Evolutionary conservation across 1,284 basidiomycete genomes (phyloP), one percentile per base, ranked within the genome.

Genomic region (Ceratobasidium theobromae): DNA sequence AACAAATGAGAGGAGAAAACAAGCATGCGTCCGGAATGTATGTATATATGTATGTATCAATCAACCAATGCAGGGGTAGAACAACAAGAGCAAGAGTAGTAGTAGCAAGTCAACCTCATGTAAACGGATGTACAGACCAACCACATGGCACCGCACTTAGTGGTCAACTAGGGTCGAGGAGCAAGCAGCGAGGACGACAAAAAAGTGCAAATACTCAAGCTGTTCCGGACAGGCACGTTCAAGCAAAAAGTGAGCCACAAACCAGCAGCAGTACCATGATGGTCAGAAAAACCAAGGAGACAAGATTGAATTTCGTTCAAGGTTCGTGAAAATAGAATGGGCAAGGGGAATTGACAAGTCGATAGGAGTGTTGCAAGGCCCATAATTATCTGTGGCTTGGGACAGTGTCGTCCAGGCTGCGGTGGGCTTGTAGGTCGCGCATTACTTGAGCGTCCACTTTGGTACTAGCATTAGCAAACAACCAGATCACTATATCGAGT

Each of bases 391-490:
- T 49, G 25, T 64, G 60, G 38, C 60, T 64, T 18, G 60, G 60
- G 38, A 64, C 60, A 1, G 49, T 64, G 35, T 64, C 60, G 49
- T 93, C 91, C 70, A 93, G 81, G 78, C 86, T 93, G 76, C 87
- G 81, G 75, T 93, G 91, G 23, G 88, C 87, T 77, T 95, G 91
- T 57, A 96, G 80, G 79, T 95, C 93, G 43, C 88, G 86, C 72
- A 95, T 79, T 33, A 95, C 93, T 38, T 86, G 85, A 1, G 93
- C 92, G 76, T 96, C 93, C 71, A 95, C 90, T 88, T 76, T 69
- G 69, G 73, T 72, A 8, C 72, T 75, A 69, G 73, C 4, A 21
- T 74, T 55, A 62, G 75, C 69, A 70, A 73, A 73, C 0, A 71
- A 70, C n/a, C 32, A 28, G 35, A 69, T 69, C 27, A 67, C 65